Evolutionary conservation across 768 basidiomycete genomes (phyloP).

Genomic region (Chiua virens): DNA sequence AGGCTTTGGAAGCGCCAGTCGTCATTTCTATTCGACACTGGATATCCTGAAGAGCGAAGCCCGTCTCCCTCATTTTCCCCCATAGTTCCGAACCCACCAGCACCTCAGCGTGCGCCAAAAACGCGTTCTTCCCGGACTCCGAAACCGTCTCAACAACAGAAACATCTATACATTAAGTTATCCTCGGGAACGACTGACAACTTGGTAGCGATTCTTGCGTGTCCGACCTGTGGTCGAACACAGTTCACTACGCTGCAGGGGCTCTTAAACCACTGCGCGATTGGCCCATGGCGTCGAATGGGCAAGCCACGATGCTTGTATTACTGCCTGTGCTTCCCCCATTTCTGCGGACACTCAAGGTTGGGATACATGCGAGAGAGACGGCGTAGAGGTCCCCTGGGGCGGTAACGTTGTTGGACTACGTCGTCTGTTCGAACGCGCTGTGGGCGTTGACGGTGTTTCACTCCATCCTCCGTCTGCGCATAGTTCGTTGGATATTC

Average conservation of each 20-base stretch:
- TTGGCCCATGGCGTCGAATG: conserved; percentile 48
- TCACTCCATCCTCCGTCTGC: conserved; percentile 10
- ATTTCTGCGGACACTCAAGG: conserved; percentile 32
- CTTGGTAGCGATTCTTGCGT: conserved; percentile 37
- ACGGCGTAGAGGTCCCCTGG: conserved; percentile 36
- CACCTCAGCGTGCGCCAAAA: conserved; percentile 21
- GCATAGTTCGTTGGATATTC: background rate
- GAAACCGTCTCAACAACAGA: conserved; percentile 31
- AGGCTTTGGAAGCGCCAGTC: conserved; percentile 41
- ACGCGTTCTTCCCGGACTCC: conserved; percentile 29
- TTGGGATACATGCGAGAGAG: conserved; percentile 39
- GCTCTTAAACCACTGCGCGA: conserved; percentile 52
- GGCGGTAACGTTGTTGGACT: conserved; percentile 43
- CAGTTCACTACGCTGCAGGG: conserved; percentile 54
- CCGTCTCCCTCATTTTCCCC: conserved; percentile 25
- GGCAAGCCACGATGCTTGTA: conserved; percentile 52
- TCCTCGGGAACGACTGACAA: conserved; percentile 27
- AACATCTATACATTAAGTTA: conserved; percentile 42
- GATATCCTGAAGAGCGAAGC: conserved; percentile 20
- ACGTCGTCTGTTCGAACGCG: conserved; percentile 48
- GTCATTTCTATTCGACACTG: conserved; percentile 35
- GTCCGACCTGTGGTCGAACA: conserved; percentile 43
- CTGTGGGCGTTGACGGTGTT: conserved; percentile 40
- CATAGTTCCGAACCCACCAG: conserved; percentile 9
- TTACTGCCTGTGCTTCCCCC: conserved; percentile 43